Percentiles rank a stretch among this genome's conserved stretches.
These are phyloP conservation scores for Betula pendula DNA, from an alignment of 306 rosid species.

Conservation along the genomic window DNA sequence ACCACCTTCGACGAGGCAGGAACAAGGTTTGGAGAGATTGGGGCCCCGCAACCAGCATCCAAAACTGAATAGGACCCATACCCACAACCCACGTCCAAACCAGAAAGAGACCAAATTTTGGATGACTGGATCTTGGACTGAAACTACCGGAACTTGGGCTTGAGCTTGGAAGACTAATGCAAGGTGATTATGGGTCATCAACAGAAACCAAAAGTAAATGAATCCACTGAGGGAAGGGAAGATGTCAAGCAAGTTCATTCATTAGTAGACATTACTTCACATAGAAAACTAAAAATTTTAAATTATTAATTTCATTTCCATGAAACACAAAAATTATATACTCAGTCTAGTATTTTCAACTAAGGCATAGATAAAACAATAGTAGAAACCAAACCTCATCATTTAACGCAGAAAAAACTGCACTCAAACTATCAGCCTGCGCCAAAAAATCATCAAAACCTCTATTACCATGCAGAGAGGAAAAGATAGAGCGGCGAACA, in stretches of 20 bases:
- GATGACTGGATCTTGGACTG: too few species aligned
- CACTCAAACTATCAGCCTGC: conserved; percentile 89
- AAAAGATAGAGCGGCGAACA: conserved; percentile 91
- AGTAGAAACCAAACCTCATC: conserved; percentile 66
- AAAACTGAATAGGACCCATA: too few species aligned
- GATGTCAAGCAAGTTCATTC: neutral
- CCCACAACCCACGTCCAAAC: too few species aligned
- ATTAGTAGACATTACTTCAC: neutral
- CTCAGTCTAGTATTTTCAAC: conserved; percentile 7
- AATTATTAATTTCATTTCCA: conserved; percentile 2
- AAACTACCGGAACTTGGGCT: too few species aligned
- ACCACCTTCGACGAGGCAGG: too few species aligned
- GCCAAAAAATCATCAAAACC: conserved; percentile 97
- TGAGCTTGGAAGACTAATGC: too few species aligned
- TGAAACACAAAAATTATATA: neutral
- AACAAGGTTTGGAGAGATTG: too few species aligned
- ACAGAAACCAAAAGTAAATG: neutral
- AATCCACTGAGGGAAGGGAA: neutral
- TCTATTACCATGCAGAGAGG: conserved; percentile 80
- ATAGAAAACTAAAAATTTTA: neutral
- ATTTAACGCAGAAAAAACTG: conserved; percentile 90
- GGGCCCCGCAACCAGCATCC: too few species aligned
- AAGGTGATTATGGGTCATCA: neutral
- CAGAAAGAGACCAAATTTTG: too few species aligned
- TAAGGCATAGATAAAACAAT: neutral